Evolutionary conservation across 306 rosid genomes (phyloP).

Genomic region (Trifolium fragiferum): DNA sequence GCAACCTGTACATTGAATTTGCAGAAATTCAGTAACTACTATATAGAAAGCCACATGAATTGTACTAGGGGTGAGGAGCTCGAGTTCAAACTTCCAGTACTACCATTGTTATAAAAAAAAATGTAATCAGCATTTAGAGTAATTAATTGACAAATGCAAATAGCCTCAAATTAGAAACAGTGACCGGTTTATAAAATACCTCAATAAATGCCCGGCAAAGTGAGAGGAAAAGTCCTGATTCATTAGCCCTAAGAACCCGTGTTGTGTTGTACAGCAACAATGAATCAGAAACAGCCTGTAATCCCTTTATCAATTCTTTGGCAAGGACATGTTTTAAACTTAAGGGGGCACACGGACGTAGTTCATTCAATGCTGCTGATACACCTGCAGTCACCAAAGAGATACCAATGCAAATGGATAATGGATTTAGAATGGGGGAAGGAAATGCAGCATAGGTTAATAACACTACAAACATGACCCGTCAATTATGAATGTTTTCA

Average conservation of each 20-base stretch:
- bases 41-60: constrained; percentile 17
- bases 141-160: constrained; percentile 2
- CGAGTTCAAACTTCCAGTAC: not conserved
- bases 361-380: constrained; percentile 94
- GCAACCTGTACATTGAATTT: constrained; percentile 62
- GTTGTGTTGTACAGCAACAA: constrained; percentile 84
- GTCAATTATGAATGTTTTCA: constrained; percentile 20
- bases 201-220: constrained; percentile 93
- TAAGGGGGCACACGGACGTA: constrained; percentile 95
- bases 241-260: constrained; percentile 77
- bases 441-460: constrained; percentile 17
- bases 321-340: constrained; percentile 85
- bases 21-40: constrained; percentile 30
- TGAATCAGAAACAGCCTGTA: constrained; percentile 78
- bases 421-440: constrained; percentile 12
- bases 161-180: constrained; percentile 26
- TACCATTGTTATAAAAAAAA: not conserved
- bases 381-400: constrained; percentile 75
- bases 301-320: constrained; percentile 83
- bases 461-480: constrained; percentile 22
- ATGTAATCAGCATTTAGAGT: constrained; percentile 5
- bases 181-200: constrained; percentile 51
- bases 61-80: constrained; percentile 14
- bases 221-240: constrained; percentile 92
- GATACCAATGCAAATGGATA: constrained; percentile 36